Percentiles rank a stretch among this genome's conserved stretches.
Evolutionary conservation across 352 stramenopile genomes (phyloP).

Genomic region (Phytophthora macrochlamydospora): DNA sequence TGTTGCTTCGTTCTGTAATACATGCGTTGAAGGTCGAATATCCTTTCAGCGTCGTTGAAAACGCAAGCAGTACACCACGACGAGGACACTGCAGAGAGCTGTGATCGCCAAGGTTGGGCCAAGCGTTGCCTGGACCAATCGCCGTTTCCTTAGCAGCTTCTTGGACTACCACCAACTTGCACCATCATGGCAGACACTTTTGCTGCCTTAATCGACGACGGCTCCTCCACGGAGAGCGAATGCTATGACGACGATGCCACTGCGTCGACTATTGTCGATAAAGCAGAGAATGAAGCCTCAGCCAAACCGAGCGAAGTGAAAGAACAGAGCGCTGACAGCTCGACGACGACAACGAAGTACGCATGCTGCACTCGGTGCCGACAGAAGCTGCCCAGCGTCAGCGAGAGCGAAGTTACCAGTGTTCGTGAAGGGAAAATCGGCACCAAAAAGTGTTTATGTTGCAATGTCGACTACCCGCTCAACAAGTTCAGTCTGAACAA

Average conservation of each 20-base stretch:
- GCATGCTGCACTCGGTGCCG: conserved; percentile 18
- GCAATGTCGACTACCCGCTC: conserved; percentile 3
- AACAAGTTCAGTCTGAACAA: conserved; percentile 12
- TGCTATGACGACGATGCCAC: conserved; percentile 22
- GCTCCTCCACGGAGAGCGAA: conserved; percentile 38
- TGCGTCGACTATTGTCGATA: not conserved
- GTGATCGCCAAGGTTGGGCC: too few species aligned
- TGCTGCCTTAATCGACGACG: conserved; percentile 15
- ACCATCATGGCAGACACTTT: not conserved
- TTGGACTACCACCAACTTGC: too few species aligned
- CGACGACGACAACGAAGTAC: conserved; percentile 1
- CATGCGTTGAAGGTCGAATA: too few species aligned
- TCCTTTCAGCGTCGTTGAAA: too few species aligned
- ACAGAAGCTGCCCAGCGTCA: conserved; percentile 11
- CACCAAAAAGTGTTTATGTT: conserved; percentile 15
- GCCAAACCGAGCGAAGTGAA: too few species aligned
- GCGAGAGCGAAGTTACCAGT: not conserved
- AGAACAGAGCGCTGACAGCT: not conserved
- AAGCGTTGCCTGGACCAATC: too few species aligned
- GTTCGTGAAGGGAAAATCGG: conserved; percentile 6
- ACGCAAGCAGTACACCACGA: too few species aligned
- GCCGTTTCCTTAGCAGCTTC: too few species aligned
- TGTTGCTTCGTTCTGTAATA: too few species aligned
- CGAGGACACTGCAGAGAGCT: too few species aligned
- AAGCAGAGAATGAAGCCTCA: not conserved